Conservation (phyloP, 495 filamentous ascomycete genomes). For the Talaromyces nanjingensis region DNA sequence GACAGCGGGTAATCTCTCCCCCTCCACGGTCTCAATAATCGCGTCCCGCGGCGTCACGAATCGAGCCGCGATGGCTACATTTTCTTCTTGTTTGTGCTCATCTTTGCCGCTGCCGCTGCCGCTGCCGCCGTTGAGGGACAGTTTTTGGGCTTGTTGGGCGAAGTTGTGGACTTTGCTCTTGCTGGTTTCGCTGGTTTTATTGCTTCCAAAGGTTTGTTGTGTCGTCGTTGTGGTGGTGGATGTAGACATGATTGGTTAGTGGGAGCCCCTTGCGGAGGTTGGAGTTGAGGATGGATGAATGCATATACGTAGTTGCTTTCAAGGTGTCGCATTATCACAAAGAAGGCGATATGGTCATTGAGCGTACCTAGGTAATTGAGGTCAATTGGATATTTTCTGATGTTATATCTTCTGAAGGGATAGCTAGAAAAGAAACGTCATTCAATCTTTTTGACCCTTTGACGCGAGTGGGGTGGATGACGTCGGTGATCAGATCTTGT, state of each 20-base stretch:
- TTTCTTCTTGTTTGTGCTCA: slow-evolving; percentile 15
- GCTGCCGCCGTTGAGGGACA: slow-evolving; percentile 35
- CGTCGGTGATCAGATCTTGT: neutral
- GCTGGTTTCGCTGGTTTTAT: neutral
- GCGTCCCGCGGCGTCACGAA: slow-evolving; percentile 66
- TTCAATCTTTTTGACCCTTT: neutral
- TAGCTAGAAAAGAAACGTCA: neutral
- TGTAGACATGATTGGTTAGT: neutral
- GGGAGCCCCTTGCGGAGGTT: neutral
- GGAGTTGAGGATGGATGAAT: neutral
- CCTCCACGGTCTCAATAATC: slow-evolving; percentile 60
- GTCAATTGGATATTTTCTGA: neutral
- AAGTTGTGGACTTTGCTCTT: slow-evolving; percentile 25
- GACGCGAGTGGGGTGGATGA: neutral
- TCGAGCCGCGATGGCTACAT: slow-evolving; percentile 53
- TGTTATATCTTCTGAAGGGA: neutral
- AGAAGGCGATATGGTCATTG: neutral
- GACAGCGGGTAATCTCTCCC: slow-evolving; percentile 56
- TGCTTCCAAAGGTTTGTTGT: neutral
- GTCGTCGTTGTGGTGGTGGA: neutral
- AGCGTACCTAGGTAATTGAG: neutral
- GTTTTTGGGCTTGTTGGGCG: slow-evolving; percentile 53
- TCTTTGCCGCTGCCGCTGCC: slow-evolving; percentile 6
- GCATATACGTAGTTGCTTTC: neutral
- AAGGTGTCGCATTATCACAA: neutral